Evolutionary conservation across 441 rosid genomes (phyloP).

Genomic region (Adansonia madagascariensis): DNA sequence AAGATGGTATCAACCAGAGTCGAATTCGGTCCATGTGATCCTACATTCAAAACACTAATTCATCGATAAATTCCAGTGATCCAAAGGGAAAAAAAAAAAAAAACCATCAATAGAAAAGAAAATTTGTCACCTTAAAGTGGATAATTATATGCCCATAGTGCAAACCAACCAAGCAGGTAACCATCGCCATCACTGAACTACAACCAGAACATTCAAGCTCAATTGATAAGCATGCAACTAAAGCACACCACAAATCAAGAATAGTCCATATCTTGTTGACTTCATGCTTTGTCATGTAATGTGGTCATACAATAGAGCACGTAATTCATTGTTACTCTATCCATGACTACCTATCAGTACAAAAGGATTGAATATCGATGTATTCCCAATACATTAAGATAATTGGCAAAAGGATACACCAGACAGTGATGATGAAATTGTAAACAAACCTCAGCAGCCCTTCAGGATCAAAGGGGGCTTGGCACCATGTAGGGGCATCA

Average conservation of each 20-base stretch:
- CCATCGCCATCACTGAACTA: conserved; percentile 77
- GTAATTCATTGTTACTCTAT: not conserved
- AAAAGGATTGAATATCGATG: not conserved
- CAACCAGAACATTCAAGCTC: conserved; percentile 35
- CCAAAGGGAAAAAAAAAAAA: not conserved
- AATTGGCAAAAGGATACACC: not conserved
- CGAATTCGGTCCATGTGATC: conserved; percentile 57
- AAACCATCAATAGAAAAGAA: not conserved
- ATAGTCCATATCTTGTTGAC: not conserved
- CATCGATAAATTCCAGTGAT: not conserved
- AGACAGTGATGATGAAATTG: conserved; percentile 5
- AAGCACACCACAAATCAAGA: not conserved
- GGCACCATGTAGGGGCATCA: conserved; percentile 90
- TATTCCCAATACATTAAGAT: not conserved
- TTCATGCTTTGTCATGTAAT: not conserved
- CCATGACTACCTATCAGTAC: not conserved
- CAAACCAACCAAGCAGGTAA: conserved; percentile 76
- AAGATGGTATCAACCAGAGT: conserved; percentile 60
- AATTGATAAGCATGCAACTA: conserved; percentile 13
- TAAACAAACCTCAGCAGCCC: conserved; percentile 71
- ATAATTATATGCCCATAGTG: conserved; percentile 76
- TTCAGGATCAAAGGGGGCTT: conserved; percentile 94
- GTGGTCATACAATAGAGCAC: not conserved
- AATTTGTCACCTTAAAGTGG: conserved; percentile 65
- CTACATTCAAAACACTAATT: conserved; percentile 38